phyloP scores from a whole-genome alignment of 208 protist genomes.

The Balamuthia mandrillaris region DNA sequence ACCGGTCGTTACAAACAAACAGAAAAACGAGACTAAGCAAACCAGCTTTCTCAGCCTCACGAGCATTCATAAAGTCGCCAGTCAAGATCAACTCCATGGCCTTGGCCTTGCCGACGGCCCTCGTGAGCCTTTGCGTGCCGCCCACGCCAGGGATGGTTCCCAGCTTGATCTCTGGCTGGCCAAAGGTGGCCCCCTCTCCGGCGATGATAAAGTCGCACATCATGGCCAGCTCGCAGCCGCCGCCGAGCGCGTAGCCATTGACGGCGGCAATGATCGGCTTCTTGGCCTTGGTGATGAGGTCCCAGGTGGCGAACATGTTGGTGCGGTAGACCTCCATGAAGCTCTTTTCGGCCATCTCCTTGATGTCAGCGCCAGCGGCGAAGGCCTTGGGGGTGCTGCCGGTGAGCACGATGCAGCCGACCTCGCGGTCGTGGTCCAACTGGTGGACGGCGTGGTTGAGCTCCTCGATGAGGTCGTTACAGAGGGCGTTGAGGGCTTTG shows the following conservation, averaged over 20 bases:
- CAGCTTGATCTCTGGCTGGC: constrained; percentile 79
- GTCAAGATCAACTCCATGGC: constrained; percentile 80
- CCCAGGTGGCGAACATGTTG: constrained; percentile 76
- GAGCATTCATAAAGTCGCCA: constrained; percentile 55
- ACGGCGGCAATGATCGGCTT: constrained; percentile 81
- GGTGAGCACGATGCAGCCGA: constrained; percentile 85
- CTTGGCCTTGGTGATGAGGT: constrained; percentile 62
- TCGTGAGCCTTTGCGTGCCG: constrained; percentile 76
- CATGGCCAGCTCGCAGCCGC: constrained; percentile 82
- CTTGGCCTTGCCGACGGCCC: constrained; percentile 76
- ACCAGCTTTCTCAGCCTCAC: constrained; percentile 52
- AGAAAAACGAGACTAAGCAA: not conserved
- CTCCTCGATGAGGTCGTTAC: constrained; percentile 74
- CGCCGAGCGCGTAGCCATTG: constrained; percentile 77
- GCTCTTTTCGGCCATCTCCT: constrained; percentile 81
- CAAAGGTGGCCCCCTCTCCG: constrained; percentile 70
- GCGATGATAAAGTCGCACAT: constrained; percentile 76
- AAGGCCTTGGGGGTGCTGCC: constrained; percentile 89
- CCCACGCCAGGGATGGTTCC: constrained; percentile 74
- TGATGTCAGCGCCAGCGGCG: constrained; percentile 93
- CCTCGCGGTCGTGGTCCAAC: constrained; percentile 78
- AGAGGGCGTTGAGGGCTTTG: constrained; percentile 89
- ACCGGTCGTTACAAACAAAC: not conserved
- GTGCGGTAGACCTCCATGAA: constrained; percentile 76
- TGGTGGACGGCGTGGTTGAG: constrained; percentile 73